A percentile compares a stretch with the other conserved stretches of the same genome.
Conservation (phyloP, 106 monocot species). For the Ottelia alismoides region DNA sequence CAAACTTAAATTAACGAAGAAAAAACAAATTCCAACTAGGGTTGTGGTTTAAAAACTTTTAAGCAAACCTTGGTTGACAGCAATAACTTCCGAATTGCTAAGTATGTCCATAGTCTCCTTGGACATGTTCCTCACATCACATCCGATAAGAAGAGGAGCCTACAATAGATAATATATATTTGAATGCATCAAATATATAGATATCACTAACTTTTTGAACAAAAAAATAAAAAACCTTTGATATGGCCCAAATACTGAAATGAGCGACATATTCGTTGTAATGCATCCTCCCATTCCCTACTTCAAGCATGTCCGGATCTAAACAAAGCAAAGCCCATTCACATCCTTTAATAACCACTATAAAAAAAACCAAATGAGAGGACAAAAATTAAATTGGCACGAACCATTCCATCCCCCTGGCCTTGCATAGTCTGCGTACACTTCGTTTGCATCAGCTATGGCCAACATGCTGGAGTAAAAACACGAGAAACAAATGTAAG, state of each 20-base stretch:
- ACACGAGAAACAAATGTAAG: background rate
- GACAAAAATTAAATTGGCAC: too few relatives aligned
- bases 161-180: too few relatives aligned
- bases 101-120: constrained; percentile 45
- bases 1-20: too few relatives aligned
- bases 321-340: too few relatives aligned
- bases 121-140: constrained; percentile 52
- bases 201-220: too few relatives aligned
- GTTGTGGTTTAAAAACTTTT: too few relatives aligned
- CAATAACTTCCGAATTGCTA: constrained; percentile 49
- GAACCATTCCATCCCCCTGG: constrained; percentile 93
- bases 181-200: too few relatives aligned
- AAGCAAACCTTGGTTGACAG: constrained; percentile 87
- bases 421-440: constrained; percentile 57
- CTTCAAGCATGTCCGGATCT: constrained; percentile 96
- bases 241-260: constrained; percentile 84
- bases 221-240: too few relatives aligned
- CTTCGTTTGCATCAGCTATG: constrained; percentile 53
- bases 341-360: too few relatives aligned
- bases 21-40: too few relatives aligned
- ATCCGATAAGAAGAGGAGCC: constrained; percentile 76
- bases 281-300: constrained; percentile 88
- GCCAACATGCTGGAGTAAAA: constrained; percentile 44
- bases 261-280: constrained; percentile 65
- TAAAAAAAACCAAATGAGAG: too few relatives aligned